A percentile compares a stretch with the other conserved stretches of the same genome.
Evolutionary conservation across 495 filamentous ascomycete species (phyloP).

Genomic region (Xylaria castorea): DNA sequence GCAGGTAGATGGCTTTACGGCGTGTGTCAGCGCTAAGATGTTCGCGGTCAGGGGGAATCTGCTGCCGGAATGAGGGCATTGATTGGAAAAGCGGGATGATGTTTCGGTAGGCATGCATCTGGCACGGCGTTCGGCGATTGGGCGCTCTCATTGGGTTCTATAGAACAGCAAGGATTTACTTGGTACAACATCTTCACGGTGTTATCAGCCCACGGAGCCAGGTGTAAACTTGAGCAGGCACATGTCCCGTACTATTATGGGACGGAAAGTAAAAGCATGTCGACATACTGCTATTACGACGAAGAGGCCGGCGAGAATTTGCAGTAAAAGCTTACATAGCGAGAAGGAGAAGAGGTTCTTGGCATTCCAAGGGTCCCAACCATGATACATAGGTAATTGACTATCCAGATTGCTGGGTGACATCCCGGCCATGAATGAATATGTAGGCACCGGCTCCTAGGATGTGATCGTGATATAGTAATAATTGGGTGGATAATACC

Average conservation of each 20-base stretch:
- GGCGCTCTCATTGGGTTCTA: slow-evolving; percentile 37
- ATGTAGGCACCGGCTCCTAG: background rate
- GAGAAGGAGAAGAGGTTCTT: background rate
- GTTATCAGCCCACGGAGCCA: slow-evolving; percentile 19
- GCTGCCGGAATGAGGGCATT: slow-evolving; percentile 53
- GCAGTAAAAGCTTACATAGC: slow-evolving; percentile 15
- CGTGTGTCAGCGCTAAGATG: slow-evolving; percentile 92
- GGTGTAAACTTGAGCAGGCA: slow-evolving; percentile 20
- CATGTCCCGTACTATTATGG: background rate
- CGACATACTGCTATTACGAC: slow-evolving; percentile 12
- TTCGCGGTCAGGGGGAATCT: slow-evolving; percentile 86
- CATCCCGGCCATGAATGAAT: background rate
- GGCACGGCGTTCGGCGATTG: slow-evolving; percentile 43
- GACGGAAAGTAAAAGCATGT: slow-evolving; percentile 6
- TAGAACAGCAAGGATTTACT: slow-evolving; percentile 34
- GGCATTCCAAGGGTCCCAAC: background rate
- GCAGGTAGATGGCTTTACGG: slow-evolving; percentile 96
- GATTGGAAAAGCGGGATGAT: slow-evolving; percentile 30
- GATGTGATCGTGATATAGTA: background rate
- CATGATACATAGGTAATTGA: slow-evolving; percentile 9
- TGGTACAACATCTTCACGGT: slow-evolving; percentile 15
- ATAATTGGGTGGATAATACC: background rate
- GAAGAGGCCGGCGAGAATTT: background rate
- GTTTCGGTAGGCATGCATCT: slow-evolving; percentile 40
- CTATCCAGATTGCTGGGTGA: slow-evolving; percentile 5